A percentile compares a stretch with the other conserved stretches of the same genome.
These are phyloP conservation scores for Massarina eburnea DNA, from an alignment of 2,329 filamentous ascomycete species.

Conservation along the genomic window DNA sequence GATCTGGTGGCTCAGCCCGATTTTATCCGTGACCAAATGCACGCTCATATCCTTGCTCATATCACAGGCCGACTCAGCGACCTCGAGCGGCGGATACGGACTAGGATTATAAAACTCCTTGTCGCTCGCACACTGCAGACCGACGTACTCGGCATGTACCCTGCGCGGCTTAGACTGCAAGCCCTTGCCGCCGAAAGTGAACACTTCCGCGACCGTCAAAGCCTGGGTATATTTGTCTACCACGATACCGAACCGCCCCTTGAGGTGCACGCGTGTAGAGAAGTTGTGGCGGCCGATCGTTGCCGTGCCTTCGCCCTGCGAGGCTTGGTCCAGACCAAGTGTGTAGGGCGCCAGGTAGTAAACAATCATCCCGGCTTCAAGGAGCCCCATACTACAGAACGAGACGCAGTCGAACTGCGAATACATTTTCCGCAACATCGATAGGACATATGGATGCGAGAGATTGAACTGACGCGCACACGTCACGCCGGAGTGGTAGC, in stretches of 20 bases:
- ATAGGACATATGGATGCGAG: conserved; percentile 1
- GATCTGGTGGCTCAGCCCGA: no score
- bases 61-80: no score
- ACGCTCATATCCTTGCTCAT: no score
- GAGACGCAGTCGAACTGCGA: conserved; percentile 9
- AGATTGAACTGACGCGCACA: conserved; percentile 10
- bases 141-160: no score
- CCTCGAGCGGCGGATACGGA: no score
- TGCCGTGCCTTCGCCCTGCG: background rate
- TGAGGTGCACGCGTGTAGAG: conserved; percentile 4
- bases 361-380: conserved; percentile 12
- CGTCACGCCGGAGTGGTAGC: background rate
- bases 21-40: no score
- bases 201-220: conserved; percentile 8
- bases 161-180: no score
- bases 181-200: conserved; percentile 8
- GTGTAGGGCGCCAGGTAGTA: conserved; percentile 12
- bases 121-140: no score
- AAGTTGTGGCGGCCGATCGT: background rate
- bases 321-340: background rate
- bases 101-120: no score
- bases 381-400: conserved; percentile 7
- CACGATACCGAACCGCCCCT: conserved; percentile 15
- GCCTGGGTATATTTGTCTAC: conserved; percentile 1
- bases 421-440: conserved; percentile 10